phyloP scores from a whole-genome alignment of 768 basidiomycete species.

The Hygrocybe punicea region DNA sequence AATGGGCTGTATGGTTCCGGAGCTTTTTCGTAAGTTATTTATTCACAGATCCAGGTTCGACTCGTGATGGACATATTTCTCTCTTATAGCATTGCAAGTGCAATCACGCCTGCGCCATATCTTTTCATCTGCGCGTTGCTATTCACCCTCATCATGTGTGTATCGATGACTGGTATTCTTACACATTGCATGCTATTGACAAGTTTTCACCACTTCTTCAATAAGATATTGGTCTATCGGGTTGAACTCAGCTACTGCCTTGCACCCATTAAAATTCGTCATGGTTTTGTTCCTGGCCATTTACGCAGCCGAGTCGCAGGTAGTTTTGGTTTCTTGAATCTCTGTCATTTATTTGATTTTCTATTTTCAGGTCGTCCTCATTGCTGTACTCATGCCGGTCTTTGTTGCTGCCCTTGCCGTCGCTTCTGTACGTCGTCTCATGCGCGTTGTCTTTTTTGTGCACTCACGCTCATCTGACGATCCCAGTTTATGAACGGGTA shows the following conservation, averaged over 20 bases:
- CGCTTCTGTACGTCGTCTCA: conserved; percentile 27
- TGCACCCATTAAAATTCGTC: conserved; percentile 44
- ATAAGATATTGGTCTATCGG: conserved; percentile 31
- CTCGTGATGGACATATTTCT: neutral
- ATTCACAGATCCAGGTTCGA: neutral
- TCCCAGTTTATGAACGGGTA: neutral
- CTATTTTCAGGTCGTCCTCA: conserved; percentile 19
- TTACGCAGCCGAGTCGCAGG: conserved; percentile 51
- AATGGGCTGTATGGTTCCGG: conserved; percentile 57
- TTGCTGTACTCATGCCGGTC: conserved; percentile 51
- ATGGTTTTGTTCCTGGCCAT: conserved; percentile 53
- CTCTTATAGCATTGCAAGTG: conserved; percentile 43
- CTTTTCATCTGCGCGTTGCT: conserved; percentile 48
- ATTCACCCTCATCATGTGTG: conserved; percentile 48
- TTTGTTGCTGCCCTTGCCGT: conserved; percentile 61
- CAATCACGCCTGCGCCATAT: conserved; percentile 52
- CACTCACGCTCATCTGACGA: neutral
- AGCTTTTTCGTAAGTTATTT: conserved; percentile 39
- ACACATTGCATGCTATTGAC: no score
- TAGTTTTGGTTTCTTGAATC: conserved; percentile 18
- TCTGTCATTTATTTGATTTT: neutral
- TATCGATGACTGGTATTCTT: conserved; percentile 2
- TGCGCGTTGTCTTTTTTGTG: conserved; percentile 16
- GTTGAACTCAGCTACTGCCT: conserved; percentile 47
- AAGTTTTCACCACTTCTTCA: neutral